phyloP scores from a whole-genome alignment of 805 yeast species.

The Naumovozyma castellii region DNA sequence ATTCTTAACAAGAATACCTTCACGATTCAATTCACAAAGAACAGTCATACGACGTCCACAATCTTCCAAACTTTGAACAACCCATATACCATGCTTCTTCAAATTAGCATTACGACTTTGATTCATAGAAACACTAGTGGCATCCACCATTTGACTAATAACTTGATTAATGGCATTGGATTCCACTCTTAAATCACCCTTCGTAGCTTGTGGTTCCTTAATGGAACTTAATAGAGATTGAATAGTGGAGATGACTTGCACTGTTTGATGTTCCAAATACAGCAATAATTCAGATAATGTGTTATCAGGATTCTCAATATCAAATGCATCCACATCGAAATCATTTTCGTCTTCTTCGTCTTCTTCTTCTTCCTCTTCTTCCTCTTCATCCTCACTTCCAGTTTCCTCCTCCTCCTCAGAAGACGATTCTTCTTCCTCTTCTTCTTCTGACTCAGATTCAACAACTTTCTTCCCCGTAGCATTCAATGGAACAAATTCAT shows the following conservation, averaged over 20 bases:
- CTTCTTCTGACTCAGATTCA: not conserved
- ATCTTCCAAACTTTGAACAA: slow-evolving; percentile 75
- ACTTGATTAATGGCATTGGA: slow-evolving; percentile 70
- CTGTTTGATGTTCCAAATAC: slow-evolving; percentile 88
- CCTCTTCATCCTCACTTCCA: slow-evolving; percentile 16
- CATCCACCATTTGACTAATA: slow-evolving; percentile 80
- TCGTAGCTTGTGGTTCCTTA: slow-evolving; percentile 65
- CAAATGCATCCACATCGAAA: slow-evolving; percentile 66
- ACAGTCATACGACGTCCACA: slow-evolving; percentile 76
- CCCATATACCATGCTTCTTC: slow-evolving; percentile 87
- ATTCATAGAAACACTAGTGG: slow-evolving; percentile 78
- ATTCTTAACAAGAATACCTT: slow-evolving; percentile 22
- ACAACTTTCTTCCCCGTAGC: not conserved
- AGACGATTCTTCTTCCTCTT: not conserved
- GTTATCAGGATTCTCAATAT: slow-evolving; percentile 80
- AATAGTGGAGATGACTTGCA: slow-evolving; percentile 80
- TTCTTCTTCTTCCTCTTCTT: slow-evolving; percentile 5
- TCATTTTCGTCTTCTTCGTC: slow-evolving; percentile 21
- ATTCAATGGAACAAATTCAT: slow-evolving; percentile 11
- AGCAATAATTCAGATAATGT: slow-evolving; percentile 73
- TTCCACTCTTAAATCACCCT: slow-evolving; percentile 61
- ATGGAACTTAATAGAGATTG: slow-evolving; percentile 72
- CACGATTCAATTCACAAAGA: slow-evolving; percentile 41
- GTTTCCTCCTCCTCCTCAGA: slow-evolving; percentile 11
- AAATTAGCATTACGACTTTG: slow-evolving; percentile 78